A percentile compares a stretch with the other conserved stretches of the same genome.
Conservation (phyloP, 257 asterid species). For the Thymus quinquecostatus region DNA sequence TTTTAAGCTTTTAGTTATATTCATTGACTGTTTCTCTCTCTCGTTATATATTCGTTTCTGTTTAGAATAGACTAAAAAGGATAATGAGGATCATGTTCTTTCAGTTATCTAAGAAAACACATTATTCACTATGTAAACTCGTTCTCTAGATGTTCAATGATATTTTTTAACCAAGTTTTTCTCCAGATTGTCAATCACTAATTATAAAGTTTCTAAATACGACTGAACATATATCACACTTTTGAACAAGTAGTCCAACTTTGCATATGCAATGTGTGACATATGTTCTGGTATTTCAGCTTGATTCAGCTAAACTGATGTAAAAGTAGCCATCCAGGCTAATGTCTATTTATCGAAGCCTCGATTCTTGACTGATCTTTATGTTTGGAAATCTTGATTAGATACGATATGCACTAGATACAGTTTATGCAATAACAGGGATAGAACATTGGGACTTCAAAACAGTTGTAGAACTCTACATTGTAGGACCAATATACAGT, state of each 20-base stretch:
- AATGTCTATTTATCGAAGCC: background rate
- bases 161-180: background rate
- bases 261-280: background rate
- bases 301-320: background rate
- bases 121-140: background rate
- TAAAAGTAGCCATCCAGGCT: conserved; percentile 2
- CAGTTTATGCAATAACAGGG: background rate
- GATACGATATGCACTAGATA: background rate
- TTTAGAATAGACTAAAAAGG: background rate
- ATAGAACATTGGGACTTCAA: background rate
- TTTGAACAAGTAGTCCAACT: background rate
- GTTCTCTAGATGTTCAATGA: background rate
- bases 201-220: background rate
- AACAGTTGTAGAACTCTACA: conserved; percentile 15
- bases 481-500: conserved; percentile 14
- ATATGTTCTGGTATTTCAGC: background rate
- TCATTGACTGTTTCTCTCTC: background rate
- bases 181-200: conserved; percentile 4
- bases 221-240: background rate
- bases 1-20: conserved; percentile 21
- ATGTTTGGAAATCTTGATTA: background rate
- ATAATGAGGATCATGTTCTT: conserved; percentile 14
- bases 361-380: background rate
- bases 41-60: conserved; percentile 11
- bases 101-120: conserved; percentile 10